Percentiles rank a stretch among this genome's conserved stretches.
phyloP scores from a whole-genome alignment of 1,139 yeast genomes.

The Petasospora rhodanensis region DNA sequence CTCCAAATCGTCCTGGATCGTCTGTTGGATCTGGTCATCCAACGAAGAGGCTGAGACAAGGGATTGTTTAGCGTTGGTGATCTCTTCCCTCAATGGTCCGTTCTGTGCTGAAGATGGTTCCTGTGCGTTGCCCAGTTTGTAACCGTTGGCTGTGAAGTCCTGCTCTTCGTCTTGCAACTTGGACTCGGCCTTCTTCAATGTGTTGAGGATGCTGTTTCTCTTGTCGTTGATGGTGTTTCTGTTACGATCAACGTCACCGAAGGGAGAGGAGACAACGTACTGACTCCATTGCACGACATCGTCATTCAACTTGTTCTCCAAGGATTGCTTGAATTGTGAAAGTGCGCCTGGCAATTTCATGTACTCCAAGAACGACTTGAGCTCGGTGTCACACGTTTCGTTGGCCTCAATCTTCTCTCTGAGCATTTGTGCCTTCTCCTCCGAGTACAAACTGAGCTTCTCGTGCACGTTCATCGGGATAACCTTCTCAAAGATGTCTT shows the following conservation, averaged over 20 bases:
- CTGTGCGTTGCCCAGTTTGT: conserved; percentile 33
- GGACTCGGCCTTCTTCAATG: conserved; percentile 38
- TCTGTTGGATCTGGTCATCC: conserved; percentile 52
- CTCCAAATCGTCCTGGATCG: conserved; percentile 32
- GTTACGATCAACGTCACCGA: conserved; percentile 27
- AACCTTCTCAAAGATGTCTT: conserved; percentile 67
- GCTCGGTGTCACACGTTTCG: conserved; percentile 77
- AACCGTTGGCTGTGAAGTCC: conserved; percentile 29
- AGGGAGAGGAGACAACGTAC: conserved; percentile 23
- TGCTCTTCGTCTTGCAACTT: conserved; percentile 34
- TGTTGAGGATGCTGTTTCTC: conserved; percentile 40
- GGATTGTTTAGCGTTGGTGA: conserved; percentile 56
- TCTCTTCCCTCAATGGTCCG: conserved; percentile 41
- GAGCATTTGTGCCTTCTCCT: conserved; percentile 75
- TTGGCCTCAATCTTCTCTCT: conserved; percentile 71
- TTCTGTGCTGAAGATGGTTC: conserved; percentile 33
- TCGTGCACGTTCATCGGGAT: conserved; percentile 88
- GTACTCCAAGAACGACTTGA: conserved; percentile 72
- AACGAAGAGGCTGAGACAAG: conserved; percentile 65
- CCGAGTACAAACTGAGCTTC: conserved; percentile 80
- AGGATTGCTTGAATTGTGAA: conserved; percentile 42
- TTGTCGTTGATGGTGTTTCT: conserved; percentile 24
- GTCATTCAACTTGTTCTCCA: conserved; percentile 27
- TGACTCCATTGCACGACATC: conserved; percentile 25
- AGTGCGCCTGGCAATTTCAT: conserved; percentile 71